Conservation (phyloP, 2,329 filamentous ascomycete genomes). For the Neophaeococcomyces mojaviensis region DNA sequence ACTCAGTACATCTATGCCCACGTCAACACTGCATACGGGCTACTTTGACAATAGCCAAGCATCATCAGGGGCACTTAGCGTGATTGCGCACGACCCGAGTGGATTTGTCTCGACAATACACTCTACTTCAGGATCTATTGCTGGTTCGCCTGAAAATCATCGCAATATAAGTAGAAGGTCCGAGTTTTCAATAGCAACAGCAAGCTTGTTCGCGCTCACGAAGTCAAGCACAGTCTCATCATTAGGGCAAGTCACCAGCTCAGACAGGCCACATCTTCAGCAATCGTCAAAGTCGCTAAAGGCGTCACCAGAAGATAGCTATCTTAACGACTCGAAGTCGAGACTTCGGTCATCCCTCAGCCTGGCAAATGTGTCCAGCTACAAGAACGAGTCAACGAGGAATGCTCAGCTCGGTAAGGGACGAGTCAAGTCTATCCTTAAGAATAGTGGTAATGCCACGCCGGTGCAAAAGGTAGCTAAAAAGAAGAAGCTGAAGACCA, state of each 20-base stretch:
- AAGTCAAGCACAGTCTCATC: constrained; percentile 23
- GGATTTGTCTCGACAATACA: constrained; percentile 12
- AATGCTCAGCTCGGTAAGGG: not conserved
- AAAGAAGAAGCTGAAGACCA: constrained; percentile 37
- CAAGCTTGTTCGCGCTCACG: constrained; percentile 21
- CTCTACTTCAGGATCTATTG: constrained; percentile 17
- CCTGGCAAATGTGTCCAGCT: not conserved
- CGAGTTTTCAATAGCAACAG: constrained; percentile 11
- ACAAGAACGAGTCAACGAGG: not conserved
- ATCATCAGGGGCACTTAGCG: constrained; percentile 17
- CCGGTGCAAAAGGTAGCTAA: constrained; percentile 6
- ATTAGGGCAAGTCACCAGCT: constrained; percentile 1
- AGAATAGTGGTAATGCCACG: not conserved
- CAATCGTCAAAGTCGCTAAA: constrained; percentile 4
- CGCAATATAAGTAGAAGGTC: constrained; percentile 12
- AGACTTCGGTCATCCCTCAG: not conserved
- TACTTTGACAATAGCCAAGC: not conserved
- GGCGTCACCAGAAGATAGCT: constrained; percentile 5
- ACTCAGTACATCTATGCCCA: not conserved
- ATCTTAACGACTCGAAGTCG: constrained; percentile 3
- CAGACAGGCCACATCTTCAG: not conserved
- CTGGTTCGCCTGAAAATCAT: constrained; percentile 22
- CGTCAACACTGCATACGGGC: not conserved
- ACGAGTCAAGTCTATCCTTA: not conserved
- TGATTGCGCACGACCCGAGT: constrained; percentile 16